These are phyloP conservation scores for Infundibulicybe gibba DNA, from an alignment of 768 basidiomycete species.

Conservation along the genomic window DNA sequence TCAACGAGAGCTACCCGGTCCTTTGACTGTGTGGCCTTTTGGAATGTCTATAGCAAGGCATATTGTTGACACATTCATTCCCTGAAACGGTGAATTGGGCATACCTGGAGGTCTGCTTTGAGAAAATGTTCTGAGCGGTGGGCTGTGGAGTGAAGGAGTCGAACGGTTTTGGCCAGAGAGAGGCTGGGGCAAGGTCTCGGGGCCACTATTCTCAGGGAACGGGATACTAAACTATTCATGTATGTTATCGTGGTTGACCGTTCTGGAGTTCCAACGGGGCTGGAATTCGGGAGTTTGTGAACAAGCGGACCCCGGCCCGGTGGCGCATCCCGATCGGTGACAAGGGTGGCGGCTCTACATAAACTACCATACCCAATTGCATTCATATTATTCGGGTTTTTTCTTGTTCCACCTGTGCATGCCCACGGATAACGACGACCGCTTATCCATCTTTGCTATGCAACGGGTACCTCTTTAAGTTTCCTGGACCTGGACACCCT, in stretches of 20 bases:
- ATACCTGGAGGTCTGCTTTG: conserved; percentile 42
- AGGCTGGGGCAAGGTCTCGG: conserved; percentile 2
- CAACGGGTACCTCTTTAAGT: too few relatives aligned
- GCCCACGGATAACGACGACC: too few relatives aligned
- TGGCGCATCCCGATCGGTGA: too few relatives aligned
- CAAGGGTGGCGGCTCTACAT: too few relatives aligned
- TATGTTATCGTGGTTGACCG: too few relatives aligned
- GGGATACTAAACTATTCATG: conserved; percentile 5
- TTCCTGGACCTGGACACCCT: too few relatives aligned
- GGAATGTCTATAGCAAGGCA: conserved; percentile 29
- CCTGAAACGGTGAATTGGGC: conserved; percentile 8
- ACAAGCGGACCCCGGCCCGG: too few relatives aligned
- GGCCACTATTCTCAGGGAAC: not conserved
- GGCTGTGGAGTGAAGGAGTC: conserved; percentile 40
- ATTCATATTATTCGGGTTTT: too few relatives aligned
- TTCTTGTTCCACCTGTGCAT: too few relatives aligned
- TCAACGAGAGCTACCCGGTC: conserved; percentile 67
- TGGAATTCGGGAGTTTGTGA: not conserved
- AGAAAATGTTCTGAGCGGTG: conserved; percentile 36
- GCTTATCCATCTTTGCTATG: not conserved
- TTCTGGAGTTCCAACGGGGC: too few relatives aligned
- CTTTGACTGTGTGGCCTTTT: conserved; percentile 30
- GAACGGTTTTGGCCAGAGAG: not conserved
- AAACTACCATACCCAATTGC: too few relatives aligned
- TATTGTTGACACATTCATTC: not conserved